Evolutionary conservation across 192 early-diverging fungal genomes (phyloP), one percentile per base, ranked within the genome.

Genomic region (Mortierella alpina): DNA sequence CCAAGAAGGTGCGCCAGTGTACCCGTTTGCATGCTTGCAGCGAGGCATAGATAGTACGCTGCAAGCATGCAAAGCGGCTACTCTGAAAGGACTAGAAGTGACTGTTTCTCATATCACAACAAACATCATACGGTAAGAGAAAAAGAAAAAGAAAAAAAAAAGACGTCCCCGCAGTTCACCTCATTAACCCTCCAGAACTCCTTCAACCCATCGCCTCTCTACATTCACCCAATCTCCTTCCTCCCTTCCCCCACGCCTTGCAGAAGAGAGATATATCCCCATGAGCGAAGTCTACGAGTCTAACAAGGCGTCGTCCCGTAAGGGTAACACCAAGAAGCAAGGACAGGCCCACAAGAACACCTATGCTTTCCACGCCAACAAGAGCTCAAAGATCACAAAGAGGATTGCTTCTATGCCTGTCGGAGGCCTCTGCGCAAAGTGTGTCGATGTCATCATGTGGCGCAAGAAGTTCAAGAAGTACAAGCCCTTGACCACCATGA

Each of bases 381-480:
- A 94, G 87, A 90, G 92, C 67, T 94, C 95, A 14, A 90, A 91
- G 74, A 92, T 89, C 31, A 91, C 94, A 13, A 84, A 90, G 59
- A 88, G 82, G 59, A 97, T 97, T 67, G 86, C 93, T 40, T 84
- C 86, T 7, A 83, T 93, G 58, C 96, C 96, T 1, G 91, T 95
- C 0, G 87, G 91, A 59, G 96, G 96, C 41, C 84, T 99, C 51
- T 94, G 92, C 75, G 72, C 88, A 58, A 84, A 88, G 52, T 94
- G 92, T 83, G 90, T 89, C 17, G 92, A 94, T 54, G 89, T 93
- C 48, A 87, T 95, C 23, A 71, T 90, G 82, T 95, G 91, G 92
- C 87, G 94, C 60, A 97, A 99, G 83, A 93, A 95, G 83, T 96
- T 95, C 87, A 92, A 92, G 80, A 96, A 98, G 84, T 99, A 99